These are phyloP conservation scores for Aspergillus sp. DNA, from an alignment of 2,329 filamentous ascomycete genomes.

Conservation along the genomic window DNA sequence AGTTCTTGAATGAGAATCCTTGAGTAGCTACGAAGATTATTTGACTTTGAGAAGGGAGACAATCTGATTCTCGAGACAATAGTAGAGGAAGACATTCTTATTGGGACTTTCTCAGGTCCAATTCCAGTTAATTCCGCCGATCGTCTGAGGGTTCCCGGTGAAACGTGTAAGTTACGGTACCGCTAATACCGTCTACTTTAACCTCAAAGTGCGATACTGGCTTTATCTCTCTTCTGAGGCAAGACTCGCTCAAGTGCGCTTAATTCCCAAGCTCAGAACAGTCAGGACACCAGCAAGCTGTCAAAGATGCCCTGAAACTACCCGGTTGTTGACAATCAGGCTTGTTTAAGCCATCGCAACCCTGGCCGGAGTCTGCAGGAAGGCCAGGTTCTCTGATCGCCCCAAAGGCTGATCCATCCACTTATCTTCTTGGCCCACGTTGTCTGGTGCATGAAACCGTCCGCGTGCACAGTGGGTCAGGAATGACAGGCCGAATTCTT, in stretches of 20 bases:
- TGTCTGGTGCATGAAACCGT: slow-evolving; percentile 45
- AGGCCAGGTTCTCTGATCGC: slow-evolving; percentile 30
- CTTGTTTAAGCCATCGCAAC: slow-evolving; percentile 2
- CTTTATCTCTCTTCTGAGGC: background rate
- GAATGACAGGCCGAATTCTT: slow-evolving; percentile 43
- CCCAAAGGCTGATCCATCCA: slow-evolving; percentile 31
- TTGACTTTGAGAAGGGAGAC: background rate
- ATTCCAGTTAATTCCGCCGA: background rate
- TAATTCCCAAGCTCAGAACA: background rate
- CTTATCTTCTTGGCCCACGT: slow-evolving; percentile 41
- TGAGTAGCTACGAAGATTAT: background rate
- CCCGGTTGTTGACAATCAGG: background rate
- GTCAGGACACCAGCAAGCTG: background rate
- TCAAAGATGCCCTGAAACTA: background rate
- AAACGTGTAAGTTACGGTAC: background rate
- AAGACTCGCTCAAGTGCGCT: background rate
- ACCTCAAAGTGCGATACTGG: too few relatives aligned
- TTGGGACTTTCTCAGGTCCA: background rate
- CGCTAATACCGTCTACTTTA: background rate
- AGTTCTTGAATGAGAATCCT: background rate
- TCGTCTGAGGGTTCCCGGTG: background rate
- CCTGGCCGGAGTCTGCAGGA: slow-evolving; percentile 26
- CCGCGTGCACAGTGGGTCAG: slow-evolving; percentile 44
- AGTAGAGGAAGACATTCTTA: background rate
- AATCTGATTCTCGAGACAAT: background rate